Evolutionary conservation across 2,329 filamentous ascomycete genomes (phyloP).

Genomic region (Sclerotinia subarctica): DNA sequence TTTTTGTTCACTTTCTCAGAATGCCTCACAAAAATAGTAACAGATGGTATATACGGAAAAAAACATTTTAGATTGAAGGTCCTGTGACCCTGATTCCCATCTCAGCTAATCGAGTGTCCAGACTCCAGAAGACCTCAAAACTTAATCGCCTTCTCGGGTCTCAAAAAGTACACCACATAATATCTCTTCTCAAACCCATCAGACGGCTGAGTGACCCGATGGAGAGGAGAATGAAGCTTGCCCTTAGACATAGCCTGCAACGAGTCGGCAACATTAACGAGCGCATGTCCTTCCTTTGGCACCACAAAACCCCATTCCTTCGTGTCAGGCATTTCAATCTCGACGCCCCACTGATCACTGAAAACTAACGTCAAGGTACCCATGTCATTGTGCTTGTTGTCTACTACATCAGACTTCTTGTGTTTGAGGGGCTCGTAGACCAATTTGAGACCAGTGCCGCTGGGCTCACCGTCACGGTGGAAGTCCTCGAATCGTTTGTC

Average conservation of each 20-base stretch:
- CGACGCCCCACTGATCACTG: constrained; percentile 46
- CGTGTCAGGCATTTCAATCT: constrained; percentile 49
- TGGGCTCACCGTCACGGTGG: background rate
- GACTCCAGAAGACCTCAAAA: too few species aligned
- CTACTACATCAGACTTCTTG: background rate
- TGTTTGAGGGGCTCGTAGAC: background rate
- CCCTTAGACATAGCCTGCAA: constrained; percentile 52
- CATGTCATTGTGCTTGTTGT: constrained; percentile 52
- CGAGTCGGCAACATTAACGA: constrained; percentile 57
- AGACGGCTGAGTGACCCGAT: constrained; percentile 45
- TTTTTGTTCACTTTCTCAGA: too few species aligned
- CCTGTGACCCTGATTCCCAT: too few species aligned
- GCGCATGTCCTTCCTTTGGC: constrained; percentile 49
- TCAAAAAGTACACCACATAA: constrained; percentile 57
- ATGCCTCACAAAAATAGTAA: too few species aligned
- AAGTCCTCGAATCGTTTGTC: background rate
- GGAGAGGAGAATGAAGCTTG: constrained; percentile 53
- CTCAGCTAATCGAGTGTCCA: too few species aligned
- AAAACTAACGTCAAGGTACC: constrained; percentile 54
- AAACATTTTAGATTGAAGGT: too few species aligned
- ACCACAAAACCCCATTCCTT: constrained; percentile 51
- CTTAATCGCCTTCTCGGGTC: constrained; percentile 45
- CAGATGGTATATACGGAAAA: too few species aligned
- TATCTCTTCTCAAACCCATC: constrained; percentile 48
- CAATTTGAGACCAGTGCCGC: background rate